These are phyloP conservation scores for Stagonosporopsis tanaceti DNA, from an alignment of 2,329 filamentous ascomycete species.

Conservation along the genomic window DNA sequence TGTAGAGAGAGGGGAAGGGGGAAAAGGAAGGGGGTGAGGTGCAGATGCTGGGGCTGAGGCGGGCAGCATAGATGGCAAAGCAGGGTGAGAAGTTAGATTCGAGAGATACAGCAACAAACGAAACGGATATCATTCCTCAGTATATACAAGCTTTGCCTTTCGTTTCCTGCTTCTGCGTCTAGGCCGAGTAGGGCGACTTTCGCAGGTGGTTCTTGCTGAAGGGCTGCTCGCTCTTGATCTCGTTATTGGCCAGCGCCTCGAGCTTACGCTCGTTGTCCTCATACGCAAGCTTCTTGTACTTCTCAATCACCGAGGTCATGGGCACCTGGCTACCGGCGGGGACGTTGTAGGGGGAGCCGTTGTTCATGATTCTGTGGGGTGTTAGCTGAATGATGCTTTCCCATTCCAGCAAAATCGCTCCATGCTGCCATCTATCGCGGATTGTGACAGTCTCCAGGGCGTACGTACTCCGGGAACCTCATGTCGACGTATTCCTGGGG, in stretches of 20 bases:
- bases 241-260: slow-evolving; percentile 46
- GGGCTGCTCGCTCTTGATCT: slow-evolving; percentile 47
- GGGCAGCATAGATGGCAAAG: background rate
- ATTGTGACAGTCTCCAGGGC: background rate
- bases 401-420: background rate
- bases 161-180: background rate
- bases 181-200: slow-evolving; percentile 32
- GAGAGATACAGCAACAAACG: slow-evolving; percentile 15
- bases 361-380: slow-evolving; percentile 65
- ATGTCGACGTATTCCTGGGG: slow-evolving; percentile 61
- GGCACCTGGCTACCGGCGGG: slow-evolving; percentile 67
- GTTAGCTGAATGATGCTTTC: slow-evolving; percentile 20
- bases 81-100: background rate
- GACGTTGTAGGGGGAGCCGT: slow-evolving; percentile 69
- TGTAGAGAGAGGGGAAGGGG: background rate
- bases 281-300: slow-evolving; percentile 67
- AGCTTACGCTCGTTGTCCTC: slow-evolving; percentile 66
- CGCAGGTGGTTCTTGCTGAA: slow-evolving; percentile 32
- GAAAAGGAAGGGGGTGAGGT: background rate
- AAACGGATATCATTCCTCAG: slow-evolving; percentile 35
- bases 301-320: slow-evolving; percentile 66
- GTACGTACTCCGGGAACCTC: slow-evolving; percentile 70
- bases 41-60: background rate
- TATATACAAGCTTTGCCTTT: slow-evolving; percentile 28
- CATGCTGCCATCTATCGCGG: background rate